These are phyloP conservation scores for Hygrophorus pudorinus DNA, from an alignment of 768 basidiomycete species.

Conservation along the genomic window DNA sequence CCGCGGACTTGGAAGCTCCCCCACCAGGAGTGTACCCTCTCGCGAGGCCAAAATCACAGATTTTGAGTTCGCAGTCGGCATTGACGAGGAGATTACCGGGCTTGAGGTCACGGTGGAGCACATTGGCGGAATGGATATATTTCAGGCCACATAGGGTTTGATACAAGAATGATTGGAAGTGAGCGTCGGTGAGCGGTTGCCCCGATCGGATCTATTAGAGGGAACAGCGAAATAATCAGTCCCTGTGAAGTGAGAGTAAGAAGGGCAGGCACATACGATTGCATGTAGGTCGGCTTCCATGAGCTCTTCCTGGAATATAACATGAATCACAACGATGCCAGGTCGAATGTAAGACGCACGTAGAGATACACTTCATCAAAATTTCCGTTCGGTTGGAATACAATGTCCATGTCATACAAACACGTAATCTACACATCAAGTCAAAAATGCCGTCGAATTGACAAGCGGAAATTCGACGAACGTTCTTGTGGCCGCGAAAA, in stretches of 20 bases:
- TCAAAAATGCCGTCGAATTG: conserved; percentile 10
- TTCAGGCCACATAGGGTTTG: conserved; percentile 97
- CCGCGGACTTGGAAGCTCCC: conserved; percentile 60
- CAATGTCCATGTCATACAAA: conserved; percentile 97
- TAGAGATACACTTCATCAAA: conserved; percentile 97
- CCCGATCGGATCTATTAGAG: conserved; percentile 65
- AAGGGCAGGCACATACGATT: conserved; percentile 53
- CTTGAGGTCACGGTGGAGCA: conserved; percentile 93
- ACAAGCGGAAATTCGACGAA: conserved; percentile 24
- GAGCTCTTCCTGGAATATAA: conserved; percentile 77
- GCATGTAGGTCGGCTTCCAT: conserved; percentile 99
- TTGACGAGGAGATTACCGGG: conserved; percentile 94
- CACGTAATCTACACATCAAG: conserved; percentile 67
- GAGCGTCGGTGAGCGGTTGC: conserved; percentile 81
- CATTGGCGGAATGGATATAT: conserved; percentile 96
- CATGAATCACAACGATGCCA: neutral
- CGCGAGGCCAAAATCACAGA: conserved; percentile 97
- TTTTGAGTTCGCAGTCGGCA: conserved; percentile 97
- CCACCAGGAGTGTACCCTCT: conserved; percentile 85
- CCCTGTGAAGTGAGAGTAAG: too few relatives aligned
- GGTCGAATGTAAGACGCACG: conserved; percentile 30
- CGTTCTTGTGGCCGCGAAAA: conserved; percentile 98
- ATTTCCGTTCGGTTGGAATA: conserved; percentile 82
- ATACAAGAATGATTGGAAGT: conserved; percentile 95
- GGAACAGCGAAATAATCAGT: conserved; percentile 2